phyloP scores from a whole-genome alignment of 352 stramenopile species.

The Globisporangium acanthophoron region DNA sequence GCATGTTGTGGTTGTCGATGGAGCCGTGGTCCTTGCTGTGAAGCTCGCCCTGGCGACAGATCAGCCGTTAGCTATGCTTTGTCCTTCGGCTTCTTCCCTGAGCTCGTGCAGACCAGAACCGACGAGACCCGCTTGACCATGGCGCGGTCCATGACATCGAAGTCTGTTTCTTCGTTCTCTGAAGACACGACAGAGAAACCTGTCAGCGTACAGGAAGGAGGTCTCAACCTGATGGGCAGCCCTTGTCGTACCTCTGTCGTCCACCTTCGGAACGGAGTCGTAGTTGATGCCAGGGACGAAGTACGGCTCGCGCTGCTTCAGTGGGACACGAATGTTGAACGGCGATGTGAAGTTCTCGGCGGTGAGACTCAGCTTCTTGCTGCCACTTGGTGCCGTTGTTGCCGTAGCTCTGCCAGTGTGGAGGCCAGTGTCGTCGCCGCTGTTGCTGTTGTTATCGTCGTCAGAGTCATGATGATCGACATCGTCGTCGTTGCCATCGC shows the following conservation, averaged over 20 bases:
- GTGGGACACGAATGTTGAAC: slow-evolving; percentile 66
- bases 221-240: not conserved
- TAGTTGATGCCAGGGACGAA: slow-evolving; percentile 49
- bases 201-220: not conserved
- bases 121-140: slow-evolving; percentile 79
- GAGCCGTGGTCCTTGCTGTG: not conserved
- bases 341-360: slow-evolving; percentile 64
- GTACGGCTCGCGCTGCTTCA: slow-evolving; percentile 52
- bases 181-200: not conserved
- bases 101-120: slow-evolving; percentile 53
- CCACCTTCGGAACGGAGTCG: slow-evolving; percentile 10
- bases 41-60: not conserved
- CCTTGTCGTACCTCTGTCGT: slow-evolving; percentile 28
- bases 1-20: not conserved
- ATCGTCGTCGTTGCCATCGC: not conserved
- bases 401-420: not conserved
- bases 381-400: not conserved
- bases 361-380: slow-evolving; percentile 19
- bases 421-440: not conserved
- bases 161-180: slow-evolving; percentile 54
- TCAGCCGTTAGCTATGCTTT: not conserved
- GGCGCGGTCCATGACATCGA: slow-evolving; percentile 73
- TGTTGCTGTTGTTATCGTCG: slow-evolving; percentile 8
- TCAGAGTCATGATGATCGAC: slow-evolving; percentile 4
- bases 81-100: slow-evolving; percentile 46